Conservation (phyloP, 2,329 filamentous ascomycete genomes). For the Alternaria sp. region DNA sequence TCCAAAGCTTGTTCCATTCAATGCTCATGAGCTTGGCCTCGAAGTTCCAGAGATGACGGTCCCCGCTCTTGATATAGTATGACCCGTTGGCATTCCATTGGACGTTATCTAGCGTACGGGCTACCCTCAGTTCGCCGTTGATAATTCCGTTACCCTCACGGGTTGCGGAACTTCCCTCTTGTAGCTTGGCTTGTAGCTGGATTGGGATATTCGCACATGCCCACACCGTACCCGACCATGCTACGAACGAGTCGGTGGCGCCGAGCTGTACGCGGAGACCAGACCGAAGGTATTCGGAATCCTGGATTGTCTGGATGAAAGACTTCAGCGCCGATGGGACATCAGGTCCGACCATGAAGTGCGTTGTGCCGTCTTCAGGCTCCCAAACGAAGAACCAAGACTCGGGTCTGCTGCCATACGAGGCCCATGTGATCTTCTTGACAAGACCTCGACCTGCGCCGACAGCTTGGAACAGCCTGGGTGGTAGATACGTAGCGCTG, state of each 20-base stretch:
- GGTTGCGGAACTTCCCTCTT: conserved; percentile 9
- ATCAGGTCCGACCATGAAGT: conserved; percentile 14
- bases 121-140: conserved; percentile 16
- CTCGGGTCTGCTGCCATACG: conserved; percentile 29
- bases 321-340: conserved; percentile 12
- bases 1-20: conserved; percentile 31
- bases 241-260: conserved; percentile 28
- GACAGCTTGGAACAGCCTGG: not conserved
- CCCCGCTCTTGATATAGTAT: conserved; percentile 22
- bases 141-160: conserved; percentile 1
- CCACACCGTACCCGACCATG: conserved; percentile 30
- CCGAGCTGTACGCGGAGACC: conserved; percentile 36
- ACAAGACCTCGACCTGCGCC: not conserved
- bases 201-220: conserved; percentile 20
- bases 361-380: conserved; percentile 12
- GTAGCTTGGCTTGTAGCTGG: conserved; percentile 7
- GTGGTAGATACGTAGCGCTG: not conserved
- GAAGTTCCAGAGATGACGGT: conserved; percentile 19
- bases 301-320: conserved; percentile 13
- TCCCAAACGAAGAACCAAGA: conserved; percentile 40
- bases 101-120: conserved; percentile 8
- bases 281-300: not conserved
- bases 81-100: conserved; percentile 33
- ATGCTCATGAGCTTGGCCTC: conserved; percentile 3
- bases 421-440: conserved; percentile 32